phyloP scores from a whole-genome alignment of 2,329 filamentous ascomycete genomes.

The Arthrobotrys pseudoclavata region DNA sequence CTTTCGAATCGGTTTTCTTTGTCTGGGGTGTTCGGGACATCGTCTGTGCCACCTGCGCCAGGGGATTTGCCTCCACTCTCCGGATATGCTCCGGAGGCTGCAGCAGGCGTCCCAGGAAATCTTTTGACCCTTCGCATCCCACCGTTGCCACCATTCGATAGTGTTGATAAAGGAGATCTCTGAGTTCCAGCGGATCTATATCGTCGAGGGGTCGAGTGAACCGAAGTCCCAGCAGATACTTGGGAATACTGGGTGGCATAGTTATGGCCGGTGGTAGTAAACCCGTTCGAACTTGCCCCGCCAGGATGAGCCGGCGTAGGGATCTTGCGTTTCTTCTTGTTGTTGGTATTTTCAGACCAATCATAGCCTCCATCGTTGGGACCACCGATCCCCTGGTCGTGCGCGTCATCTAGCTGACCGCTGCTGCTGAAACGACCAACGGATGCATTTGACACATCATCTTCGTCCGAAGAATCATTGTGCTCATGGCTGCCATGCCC shows the following conservation, averaged over 20 bases:
- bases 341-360: conserved; percentile 97
- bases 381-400: conserved; percentile 52
- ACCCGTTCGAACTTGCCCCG: conserved; percentile 62
- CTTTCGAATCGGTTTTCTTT: conserved; percentile 55
- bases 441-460: conserved; percentile 64
- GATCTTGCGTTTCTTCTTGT: conserved; percentile 99
- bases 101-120: conserved; percentile 43
- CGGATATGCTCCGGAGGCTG: conserved; percentile 29
- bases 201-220: conserved; percentile 62
- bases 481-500: conserved; percentile 64
- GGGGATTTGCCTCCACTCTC: conserved; percentile 40
- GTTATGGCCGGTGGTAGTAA: conserved; percentile 48
- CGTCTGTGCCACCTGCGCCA: conserved; percentile 38
- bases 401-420: conserved; percentile 59
- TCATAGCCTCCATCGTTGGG: conserved; percentile 87
- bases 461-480: conserved; percentile 65
- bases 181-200: conserved; percentile 61
- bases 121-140: conserved; percentile 50
- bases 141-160: conserved; percentile 42
- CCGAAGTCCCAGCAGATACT: conserved; percentile 56
- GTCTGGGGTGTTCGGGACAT: conserved; percentile 49
- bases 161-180: conserved; percentile 62
- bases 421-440: conserved; percentile 62
- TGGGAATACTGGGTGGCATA: conserved; percentile 53
- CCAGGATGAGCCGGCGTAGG: conserved; percentile 83